Conservation (phyloP, 176 grass and related monocot genomes). For the Oryza coarctata region DNA sequence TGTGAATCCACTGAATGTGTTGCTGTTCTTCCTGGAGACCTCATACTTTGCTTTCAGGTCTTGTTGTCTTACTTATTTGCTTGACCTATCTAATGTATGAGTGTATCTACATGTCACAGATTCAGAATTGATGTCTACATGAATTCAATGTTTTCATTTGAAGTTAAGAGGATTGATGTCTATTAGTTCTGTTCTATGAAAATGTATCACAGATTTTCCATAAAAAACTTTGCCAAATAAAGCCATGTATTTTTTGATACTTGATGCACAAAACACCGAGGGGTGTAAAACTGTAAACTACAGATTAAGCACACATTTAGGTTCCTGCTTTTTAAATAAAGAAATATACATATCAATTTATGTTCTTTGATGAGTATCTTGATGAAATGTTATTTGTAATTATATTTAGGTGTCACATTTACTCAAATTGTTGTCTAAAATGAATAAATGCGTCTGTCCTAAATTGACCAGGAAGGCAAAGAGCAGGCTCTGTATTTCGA, state of each 20-base stretch:
- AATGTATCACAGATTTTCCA: background rate
- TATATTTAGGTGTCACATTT: background rate
- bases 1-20: slow-evolving; percentile 77
- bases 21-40: slow-evolving; percentile 77
- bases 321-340: slow-evolving; percentile 4
- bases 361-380: background rate
- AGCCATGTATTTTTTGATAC: background rate
- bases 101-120: background rate
- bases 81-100: background rate
- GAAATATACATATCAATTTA: background rate
- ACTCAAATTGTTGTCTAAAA: slow-evolving; percentile 6
- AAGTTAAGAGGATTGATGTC: slow-evolving; percentile 1
- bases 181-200: background rate
- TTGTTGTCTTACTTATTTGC: background rate
- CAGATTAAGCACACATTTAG: background rate
- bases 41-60: slow-evolving; percentile 88
- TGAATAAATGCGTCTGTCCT: background rate
- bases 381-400: background rate
- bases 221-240: background rate
- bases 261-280: background rate
- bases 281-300: background rate
- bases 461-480: slow-evolving; percentile 70
- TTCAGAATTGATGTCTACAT: background rate
- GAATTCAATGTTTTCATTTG: background rate
- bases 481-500: slow-evolving; percentile 91